Evolutionary conservation across 257 asterid species (phyloP), one percentile per base, ranked within the genome.

Genomic region (Sherardia arvensis): DNA sequence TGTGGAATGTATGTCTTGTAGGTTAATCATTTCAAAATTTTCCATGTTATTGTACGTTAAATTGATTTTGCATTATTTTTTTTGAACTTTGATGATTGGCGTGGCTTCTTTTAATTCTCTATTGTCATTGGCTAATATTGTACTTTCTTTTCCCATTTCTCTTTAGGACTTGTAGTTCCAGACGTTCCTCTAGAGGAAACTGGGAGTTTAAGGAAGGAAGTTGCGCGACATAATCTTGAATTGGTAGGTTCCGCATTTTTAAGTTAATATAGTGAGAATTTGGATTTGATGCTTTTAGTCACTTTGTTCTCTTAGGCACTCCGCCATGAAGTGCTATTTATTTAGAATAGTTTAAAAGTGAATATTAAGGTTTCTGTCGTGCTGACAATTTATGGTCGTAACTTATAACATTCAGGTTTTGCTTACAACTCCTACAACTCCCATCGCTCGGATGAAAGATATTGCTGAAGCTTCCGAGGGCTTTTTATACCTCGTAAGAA

Each of bases 141-240:
- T 30, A 30, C 34, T 2, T 30, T 30, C 3, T 48, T 27, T 51
- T n/a, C 34, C 23, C 26, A 4, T 66, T 32, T 53, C 59, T 49
- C 70, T 84, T 67, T 81, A 87, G 97, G 97, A 62, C 90, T 90
- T 57, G 87, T 90, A 61, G 97, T 90, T 70, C 97, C 95, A 5
- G 97, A 90, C 57, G 88, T 87, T 51, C 97, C 97, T 69, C 80
- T 90, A 32, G 97, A 90, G 76, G 97, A 90, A 84, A 83, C 95
- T 17, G 85, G 77, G 65, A 76, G 74, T 17, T 79, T 90, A 80
- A 87, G 95, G 72, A 85, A 73, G 76, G 95, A 85, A 80, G 95
- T 95, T 65, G 64, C 62, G 33, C 74, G 71, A 32, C 67, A 82
- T 64, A 80, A 85, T 32, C 74, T 90, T 57, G 95, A 90, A 84